A percentile compares a stretch with the other conserved stretches of the same genome.
These are phyloP conservation scores for Canavalia ensiformis DNA, from an alignment of 306 rosid genomes.

Conservation along the genomic window DNA sequence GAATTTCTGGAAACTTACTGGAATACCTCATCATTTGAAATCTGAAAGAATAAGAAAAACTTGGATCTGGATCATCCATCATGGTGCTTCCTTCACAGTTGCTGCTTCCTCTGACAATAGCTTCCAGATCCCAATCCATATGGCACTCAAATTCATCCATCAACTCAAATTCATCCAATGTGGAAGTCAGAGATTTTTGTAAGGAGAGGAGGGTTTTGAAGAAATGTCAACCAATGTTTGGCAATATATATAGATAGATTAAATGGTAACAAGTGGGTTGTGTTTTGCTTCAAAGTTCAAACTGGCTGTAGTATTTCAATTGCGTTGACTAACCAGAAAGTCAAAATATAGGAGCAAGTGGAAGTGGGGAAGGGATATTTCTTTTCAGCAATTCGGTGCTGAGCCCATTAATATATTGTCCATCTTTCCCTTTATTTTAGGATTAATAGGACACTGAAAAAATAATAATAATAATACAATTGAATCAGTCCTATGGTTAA, in stretches of 20 bases:
- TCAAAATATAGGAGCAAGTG: constrained; percentile 55
- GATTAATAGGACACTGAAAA: neutral
- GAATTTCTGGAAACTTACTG: constrained; percentile 53
- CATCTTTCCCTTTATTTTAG: neutral
- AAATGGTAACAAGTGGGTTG: constrained; percentile 9
- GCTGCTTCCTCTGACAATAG: constrained; percentile 73
- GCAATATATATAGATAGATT: constrained; percentile 39
- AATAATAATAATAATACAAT: constrained; percentile 6
- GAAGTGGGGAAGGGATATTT: constrained; percentile 39
- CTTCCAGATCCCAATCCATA: constrained; percentile 92
- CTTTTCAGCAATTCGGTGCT: constrained; percentile 39
- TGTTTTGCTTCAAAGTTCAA: constrained; percentile 43
- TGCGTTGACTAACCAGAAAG: constrained; percentile 65
- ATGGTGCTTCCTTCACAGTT: constrained; percentile 36
- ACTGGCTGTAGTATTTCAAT: constrained; percentile 37
- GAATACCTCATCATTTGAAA: constrained; percentile 49
- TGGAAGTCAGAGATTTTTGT: too few relatives aligned
- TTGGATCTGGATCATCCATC: constrained; percentile 37
- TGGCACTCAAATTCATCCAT: constrained; percentile 51
- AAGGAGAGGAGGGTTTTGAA: constrained; percentile 31
- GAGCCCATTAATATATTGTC: constrained; percentile 21
- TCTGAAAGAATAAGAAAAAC: constrained; percentile 49
- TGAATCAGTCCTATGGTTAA: constrained; percentile 38
- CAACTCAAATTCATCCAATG: neutral
- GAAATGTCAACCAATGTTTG: constrained; percentile 45